Percentiles rank a stretch among this genome's conserved stretches.
phyloP scores from a whole-genome alignment of 129 eudicot genomes.

The Chrysanthemum seticuspe region DNA sequence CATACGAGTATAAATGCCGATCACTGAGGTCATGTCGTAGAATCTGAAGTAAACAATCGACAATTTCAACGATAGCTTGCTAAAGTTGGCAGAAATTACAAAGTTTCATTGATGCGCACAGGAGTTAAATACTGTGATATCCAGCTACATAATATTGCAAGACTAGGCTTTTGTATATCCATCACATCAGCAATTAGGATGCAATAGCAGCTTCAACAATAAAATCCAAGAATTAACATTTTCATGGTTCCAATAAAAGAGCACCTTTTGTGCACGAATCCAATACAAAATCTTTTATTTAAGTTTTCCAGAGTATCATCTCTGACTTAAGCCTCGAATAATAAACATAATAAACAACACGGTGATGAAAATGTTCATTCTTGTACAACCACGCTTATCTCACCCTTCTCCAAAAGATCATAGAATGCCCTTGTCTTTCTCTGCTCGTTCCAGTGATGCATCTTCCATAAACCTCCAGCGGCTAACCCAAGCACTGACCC shows the following conservation, averaged over 20 bases:
- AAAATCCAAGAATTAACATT: conserved; percentile 21
- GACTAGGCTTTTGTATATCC: background rate
- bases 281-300: conserved; percentile 29
- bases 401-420: conserved; percentile 46
- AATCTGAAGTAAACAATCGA: background rate
- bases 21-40: background rate
- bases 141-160: background rate
- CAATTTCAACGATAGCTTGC: background rate
- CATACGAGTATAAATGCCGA: background rate
- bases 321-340: conserved; percentile 25
- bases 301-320: conserved; percentile 30
- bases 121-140: background rate
- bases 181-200: conserved; percentile 2
- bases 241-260: conserved; percentile 10
- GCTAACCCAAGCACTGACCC: conserved; percentile 44
- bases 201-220: conserved; percentile 22
- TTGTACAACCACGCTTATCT: conserved; percentile 42
- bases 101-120: conserved; percentile 1
- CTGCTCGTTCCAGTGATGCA: conserved; percentile 52
- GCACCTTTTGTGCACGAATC: conserved; percentile 23
- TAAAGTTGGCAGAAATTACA: background rate
- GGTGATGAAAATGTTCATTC: conserved; percentile 23
- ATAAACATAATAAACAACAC: conserved; percentile 15
- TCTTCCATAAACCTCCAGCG: conserved; percentile 45
- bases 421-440: conserved; percentile 41